phyloP scores from a whole-genome alignment of 495 filamentous ascomycete genomes.

The Tuber indicum region DNA sequence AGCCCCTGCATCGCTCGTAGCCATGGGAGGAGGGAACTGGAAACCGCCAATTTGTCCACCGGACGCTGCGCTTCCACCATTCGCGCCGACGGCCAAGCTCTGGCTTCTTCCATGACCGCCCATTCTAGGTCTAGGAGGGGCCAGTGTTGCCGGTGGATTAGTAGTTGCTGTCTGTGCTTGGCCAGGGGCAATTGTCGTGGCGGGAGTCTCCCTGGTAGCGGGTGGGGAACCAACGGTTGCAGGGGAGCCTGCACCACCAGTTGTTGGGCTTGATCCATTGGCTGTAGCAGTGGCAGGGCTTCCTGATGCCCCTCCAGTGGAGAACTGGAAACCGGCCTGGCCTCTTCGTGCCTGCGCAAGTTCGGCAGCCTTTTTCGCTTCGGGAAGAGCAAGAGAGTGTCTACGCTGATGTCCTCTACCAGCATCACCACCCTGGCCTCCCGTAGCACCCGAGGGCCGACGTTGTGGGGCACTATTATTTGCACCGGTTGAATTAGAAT shows the following conservation, averaged over 20 bases:
- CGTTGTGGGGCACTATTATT: constrained; percentile 67
- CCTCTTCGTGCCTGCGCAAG: constrained; percentile 93
- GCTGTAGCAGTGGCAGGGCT: constrained; percentile 46
- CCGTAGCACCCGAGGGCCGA: constrained; percentile 58
- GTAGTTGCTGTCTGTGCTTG: constrained; percentile 47
- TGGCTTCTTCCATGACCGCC: constrained; percentile 56
- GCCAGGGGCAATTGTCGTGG: constrained; percentile 44
- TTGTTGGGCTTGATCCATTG: constrained; percentile 44
- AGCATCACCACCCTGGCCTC: constrained; percentile 50
- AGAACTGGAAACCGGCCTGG: constrained; percentile 91
- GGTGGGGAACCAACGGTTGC: constrained; percentile 47
- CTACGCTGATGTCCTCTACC: constrained; percentile 81
- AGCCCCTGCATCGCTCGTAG: constrained; percentile 52
- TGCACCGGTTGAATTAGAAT: constrained; percentile 54
- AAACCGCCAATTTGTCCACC: constrained; percentile 60
- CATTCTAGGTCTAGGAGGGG: constrained; percentile 25
- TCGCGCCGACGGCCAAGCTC: constrained; percentile 54
- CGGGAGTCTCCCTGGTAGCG: constrained; percentile 44
- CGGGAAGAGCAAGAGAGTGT: constrained; percentile 88
- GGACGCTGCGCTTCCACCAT: constrained; percentile 52
- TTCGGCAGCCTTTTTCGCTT: constrained; percentile 97
- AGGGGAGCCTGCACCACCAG: constrained; percentile 20
- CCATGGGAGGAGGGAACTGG: constrained; percentile 58
- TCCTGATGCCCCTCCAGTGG: constrained; percentile 59
- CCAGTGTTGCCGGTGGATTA: constrained; percentile 24